Evolutionary conservation across 1,139 yeast genomes (phyloP), one percentile per base, ranked within the genome.

Genomic region (Debaryomyces nepalensis): DNA sequence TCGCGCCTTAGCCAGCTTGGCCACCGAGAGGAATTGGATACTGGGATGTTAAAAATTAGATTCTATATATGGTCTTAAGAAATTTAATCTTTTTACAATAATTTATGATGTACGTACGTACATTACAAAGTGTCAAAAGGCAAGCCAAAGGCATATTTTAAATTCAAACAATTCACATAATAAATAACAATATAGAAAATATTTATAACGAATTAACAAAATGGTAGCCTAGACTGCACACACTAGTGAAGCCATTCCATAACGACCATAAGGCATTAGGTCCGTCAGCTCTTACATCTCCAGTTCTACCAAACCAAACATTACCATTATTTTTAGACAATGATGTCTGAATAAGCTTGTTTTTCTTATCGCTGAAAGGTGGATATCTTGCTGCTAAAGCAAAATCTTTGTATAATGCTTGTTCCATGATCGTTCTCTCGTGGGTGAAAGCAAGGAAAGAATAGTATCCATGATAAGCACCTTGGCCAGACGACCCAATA

Each of bases 1-100:
- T 81, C 82, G 82, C 85, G 85, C 85, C 83, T 79, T 81, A 79
- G 75, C 86, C 85, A 81, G 79, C 86, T 81, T 77, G 82, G 86
- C 86, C 80, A 81, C 82, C 84, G 74, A 70, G 85, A 80, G 86
- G 37, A 9, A 24, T 34, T 34, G 30, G 34, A 31, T 20, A 20
- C 4, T 9, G 8, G 9, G 34, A n/a, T 4, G n/a, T 16, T 29
- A n/a, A 3, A 4, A 16, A 7, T 18, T n/a, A n/a, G n/a, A n/a
- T n/a, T n/a, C n/a, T n/a, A n/a, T n/a, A n/a, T n/a, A n/a, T n/a
- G n/a, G n/a, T n/a, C n/a, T n/a, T n/a, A n/a, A n/a, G n/a, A n/a
- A n/a, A n/a, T n/a, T n/a, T n/a, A n/a, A n/a, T n/a, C n/a, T n/a
- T n/a, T n/a, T n/a, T n/a, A n/a, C n/a, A n/a, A n/a, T n/a, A n/a